Evolutionary conservation across 306 rosid genomes (phyloP).

Genomic region (Cicer chorassanicum): DNA sequence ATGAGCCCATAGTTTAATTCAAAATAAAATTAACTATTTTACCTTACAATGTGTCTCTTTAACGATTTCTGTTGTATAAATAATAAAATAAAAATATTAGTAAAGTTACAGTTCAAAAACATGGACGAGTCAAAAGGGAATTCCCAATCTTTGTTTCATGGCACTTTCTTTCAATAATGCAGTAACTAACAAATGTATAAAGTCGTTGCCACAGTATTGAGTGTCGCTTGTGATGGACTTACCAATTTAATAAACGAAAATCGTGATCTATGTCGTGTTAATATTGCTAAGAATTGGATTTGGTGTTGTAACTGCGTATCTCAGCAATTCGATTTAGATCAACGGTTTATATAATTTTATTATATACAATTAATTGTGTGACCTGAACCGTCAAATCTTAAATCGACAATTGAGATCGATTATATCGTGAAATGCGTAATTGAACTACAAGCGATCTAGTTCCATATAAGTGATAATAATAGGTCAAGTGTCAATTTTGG

Average conservation of each 20-base stretch:
- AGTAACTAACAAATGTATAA: slow-evolving; percentile 20
- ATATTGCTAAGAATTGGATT: background rate
- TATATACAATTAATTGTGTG: no score
- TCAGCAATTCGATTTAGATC: no score
- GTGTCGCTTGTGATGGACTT: background rate
- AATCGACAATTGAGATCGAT: no score
- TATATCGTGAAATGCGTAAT: no score
- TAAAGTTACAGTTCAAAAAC: slow-evolving; percentile 31
- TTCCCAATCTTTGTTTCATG: slow-evolving; percentile 38
- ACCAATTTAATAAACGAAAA: slow-evolving; percentile 21
- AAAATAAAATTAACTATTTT: background rate
- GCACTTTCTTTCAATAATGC: slow-evolving; percentile 43
- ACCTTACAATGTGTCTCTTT: background rate
- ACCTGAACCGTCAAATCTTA: no score
- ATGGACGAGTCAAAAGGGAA: slow-evolving; percentile 39
- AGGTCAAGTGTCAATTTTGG: slow-evolving; percentile 52
- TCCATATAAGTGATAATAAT: slow-evolving; percentile 30
- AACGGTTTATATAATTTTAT: no score
- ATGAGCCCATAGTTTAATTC: background rate
- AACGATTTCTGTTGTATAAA: no score
- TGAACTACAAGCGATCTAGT: no score
- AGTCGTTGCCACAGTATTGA: slow-evolving; percentile 26
- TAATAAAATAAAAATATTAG: background rate
- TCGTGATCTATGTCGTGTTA: background rate
- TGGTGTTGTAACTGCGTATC: no score